phyloP scores from a whole-genome alignment of 805 yeast species.

The Saccharomycopsis sp. region DNA sequence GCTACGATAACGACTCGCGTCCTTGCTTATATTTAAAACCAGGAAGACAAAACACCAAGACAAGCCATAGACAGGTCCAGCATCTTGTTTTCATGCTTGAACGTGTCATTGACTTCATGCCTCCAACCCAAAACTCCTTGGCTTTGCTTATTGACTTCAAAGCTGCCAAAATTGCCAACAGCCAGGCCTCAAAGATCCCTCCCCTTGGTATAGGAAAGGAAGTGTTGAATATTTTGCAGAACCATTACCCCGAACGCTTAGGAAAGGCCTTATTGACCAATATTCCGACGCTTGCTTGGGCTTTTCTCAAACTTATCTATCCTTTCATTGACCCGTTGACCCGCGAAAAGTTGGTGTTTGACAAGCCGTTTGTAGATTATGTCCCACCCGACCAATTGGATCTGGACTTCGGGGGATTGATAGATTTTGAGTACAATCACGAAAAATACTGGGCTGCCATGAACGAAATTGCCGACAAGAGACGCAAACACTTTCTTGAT shows the following conservation, averaged over 20 bases:
- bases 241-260: conserved; percentile 94
- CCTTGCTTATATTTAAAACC: conserved; percentile 92
- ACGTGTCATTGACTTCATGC: conserved; percentile 90
- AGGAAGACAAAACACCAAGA: conserved; percentile 92
- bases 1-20: conserved; percentile 82
- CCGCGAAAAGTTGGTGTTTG: conserved; percentile 85
- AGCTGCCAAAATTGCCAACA: conserved; percentile 48
- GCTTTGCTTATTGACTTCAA: conserved; percentile 91
- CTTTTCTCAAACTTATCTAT: conserved; percentile 81
- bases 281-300: conserved; percentile 91
- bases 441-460: conserved; percentile 71
- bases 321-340: conserved; percentile 97
- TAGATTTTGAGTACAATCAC: conserved; percentile 80
- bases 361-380: conserved; percentile 78
- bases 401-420: conserved; percentile 74
- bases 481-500: conserved; percentile 55
- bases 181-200: conserved; percentile 71
- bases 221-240: conserved; percentile 87
- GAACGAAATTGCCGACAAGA: conserved; percentile 50
- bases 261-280: conserved; percentile 90
- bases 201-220: conserved; percentile 84
- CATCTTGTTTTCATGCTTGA: conserved; percentile 91
- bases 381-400: conserved; percentile 81
- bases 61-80: conserved; percentile 88
- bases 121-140: conserved; percentile 89